phyloP scores from a whole-genome alignment of 2,329 filamentous ascomycete genomes.

The Hypoxylon sp. region DNA sequence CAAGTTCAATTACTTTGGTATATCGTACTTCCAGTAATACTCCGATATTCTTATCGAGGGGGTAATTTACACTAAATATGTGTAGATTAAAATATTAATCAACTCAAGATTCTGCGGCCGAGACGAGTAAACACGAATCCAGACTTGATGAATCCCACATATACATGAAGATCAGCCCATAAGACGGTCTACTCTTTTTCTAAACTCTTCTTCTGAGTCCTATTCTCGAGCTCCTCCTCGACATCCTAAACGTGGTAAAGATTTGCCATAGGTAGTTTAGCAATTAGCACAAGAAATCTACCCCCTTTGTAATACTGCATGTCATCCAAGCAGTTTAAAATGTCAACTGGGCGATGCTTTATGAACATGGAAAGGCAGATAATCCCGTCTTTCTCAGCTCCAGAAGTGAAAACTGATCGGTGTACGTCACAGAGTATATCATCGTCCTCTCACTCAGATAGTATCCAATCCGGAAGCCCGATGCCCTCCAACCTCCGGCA shows the following conservation, averaged over 20 bases:
- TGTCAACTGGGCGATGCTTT: neutral
- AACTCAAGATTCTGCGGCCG: neutral
- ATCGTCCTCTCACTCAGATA: neutral
- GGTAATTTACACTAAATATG: neutral
- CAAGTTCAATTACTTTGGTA: neutral
- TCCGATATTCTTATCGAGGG: neutral
- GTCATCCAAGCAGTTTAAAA: neutral
- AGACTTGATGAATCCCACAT: neutral
- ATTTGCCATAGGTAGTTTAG: neutral
- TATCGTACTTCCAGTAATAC: neutral
- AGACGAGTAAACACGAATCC: neutral
- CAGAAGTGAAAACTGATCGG: neutral
- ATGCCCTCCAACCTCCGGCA: neutral
- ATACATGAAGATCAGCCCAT: neutral
- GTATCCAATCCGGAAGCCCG: neutral
- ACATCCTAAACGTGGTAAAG: neutral
- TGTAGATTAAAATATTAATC: neutral
- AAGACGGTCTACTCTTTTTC: neutral
- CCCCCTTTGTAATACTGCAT: neutral
- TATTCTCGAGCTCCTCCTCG: neutral
- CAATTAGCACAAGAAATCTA: neutral
- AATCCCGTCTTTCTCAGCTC: neutral
- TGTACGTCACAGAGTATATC: neutral
- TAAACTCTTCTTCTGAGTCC: neutral
- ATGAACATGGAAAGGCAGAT: neutral